A percentile compares a stretch with the other conserved stretches of the same genome.
phyloP scores from a whole-genome alignment of 176 grass and related monocot species.

The Ampelocalamus luodianensis region DNA sequence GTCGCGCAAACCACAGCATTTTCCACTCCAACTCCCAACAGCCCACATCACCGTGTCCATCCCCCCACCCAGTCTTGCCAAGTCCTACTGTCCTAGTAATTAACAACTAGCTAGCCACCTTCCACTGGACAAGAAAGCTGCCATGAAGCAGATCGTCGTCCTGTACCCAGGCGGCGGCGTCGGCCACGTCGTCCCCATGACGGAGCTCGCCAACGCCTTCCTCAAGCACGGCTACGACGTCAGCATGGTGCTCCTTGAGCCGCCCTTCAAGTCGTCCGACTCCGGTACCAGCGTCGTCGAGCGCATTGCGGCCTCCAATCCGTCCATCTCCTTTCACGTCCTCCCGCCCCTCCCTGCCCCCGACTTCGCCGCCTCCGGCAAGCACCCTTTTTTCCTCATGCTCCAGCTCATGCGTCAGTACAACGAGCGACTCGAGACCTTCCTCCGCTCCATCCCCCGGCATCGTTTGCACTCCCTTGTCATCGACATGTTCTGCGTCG shows the following conservation, averaged over 20 bases:
- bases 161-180: constrained; percentile 29
- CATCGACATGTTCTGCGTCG: constrained; percentile 32
- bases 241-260: constrained; percentile 25
- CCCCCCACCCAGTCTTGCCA: background rate
- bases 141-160: constrained; percentile 38
- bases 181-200: constrained; percentile 25
- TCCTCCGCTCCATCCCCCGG: constrained; percentile 31
- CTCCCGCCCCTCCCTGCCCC: background rate
- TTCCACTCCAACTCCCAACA: no score
- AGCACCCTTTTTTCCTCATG: constrained; percentile 8
- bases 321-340: constrained; percentile 31
- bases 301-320: constrained; percentile 25
- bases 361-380: constrained; percentile 13
- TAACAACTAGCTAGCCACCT: no score
- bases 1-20: no score
- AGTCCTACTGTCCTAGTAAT: background rate
- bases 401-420: constrained; percentile 14
- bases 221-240: constrained; percentile 17
- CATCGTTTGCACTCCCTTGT: constrained; percentile 17
- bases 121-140: no score
- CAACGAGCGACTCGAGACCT: constrained; percentile 23
- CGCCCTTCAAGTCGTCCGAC: constrained; percentile 23
- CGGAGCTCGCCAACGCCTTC: constrained; percentile 35
- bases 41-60: no score
- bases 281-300: background rate